Percentiles rank a stretch among this genome's conserved stretches.
Conservation (phyloP, 2,329 filamentous ascomycete species). For the Penicillium sp. region DNA sequence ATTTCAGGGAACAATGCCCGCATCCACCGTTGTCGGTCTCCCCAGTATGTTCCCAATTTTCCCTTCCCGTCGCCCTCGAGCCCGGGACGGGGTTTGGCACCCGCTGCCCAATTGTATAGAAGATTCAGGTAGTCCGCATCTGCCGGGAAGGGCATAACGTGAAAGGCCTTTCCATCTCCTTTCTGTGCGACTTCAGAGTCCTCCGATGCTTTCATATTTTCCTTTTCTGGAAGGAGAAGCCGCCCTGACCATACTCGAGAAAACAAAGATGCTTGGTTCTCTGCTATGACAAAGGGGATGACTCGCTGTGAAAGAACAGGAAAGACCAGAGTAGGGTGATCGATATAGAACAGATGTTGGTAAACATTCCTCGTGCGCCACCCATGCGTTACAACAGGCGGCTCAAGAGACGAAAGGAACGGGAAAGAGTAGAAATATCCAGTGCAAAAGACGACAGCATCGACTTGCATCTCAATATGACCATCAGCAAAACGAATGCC, state of each 20-base stretch:
- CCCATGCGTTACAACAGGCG: slow-evolving; percentile 67
- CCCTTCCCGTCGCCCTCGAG: slow-evolving; percentile 52
- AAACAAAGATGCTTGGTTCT: slow-evolving; percentile 76
- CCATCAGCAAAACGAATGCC: slow-evolving; percentile 69
- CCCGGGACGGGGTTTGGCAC: slow-evolving; percentile 36
- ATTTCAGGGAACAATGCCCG: slow-evolving; percentile 68
- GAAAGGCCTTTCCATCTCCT: slow-evolving; percentile 54
- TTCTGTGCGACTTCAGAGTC: slow-evolving; percentile 38
- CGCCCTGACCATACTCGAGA: slow-evolving; percentile 75
- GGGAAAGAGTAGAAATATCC: slow-evolving; percentile 86
- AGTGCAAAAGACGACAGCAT: slow-evolving; percentile 81
- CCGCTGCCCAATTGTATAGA: slow-evolving; percentile 45
- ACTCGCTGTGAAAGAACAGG: slow-evolving; percentile 74
- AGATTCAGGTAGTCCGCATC: slow-evolving; percentile 50
- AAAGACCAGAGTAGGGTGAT: slow-evolving; percentile 77
- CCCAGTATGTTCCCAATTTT: slow-evolving; percentile 73
- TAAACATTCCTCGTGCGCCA: slow-evolving; percentile 71
- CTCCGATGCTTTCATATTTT: slow-evolving; percentile 73
- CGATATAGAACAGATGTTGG: slow-evolving; percentile 74
- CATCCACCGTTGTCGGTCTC: slow-evolving; percentile 69
- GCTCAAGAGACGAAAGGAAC: slow-evolving; percentile 58
- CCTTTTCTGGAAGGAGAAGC: slow-evolving; percentile 61
- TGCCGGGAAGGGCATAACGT: slow-evolving; percentile 53
- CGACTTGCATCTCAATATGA: slow-evolving; percentile 65
- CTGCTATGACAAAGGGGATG: slow-evolving; percentile 82